These are phyloP conservation scores for Cordyceps cicadae DNA, from an alignment of 2,329 filamentous ascomycete species.

Conservation along the genomic window DNA sequence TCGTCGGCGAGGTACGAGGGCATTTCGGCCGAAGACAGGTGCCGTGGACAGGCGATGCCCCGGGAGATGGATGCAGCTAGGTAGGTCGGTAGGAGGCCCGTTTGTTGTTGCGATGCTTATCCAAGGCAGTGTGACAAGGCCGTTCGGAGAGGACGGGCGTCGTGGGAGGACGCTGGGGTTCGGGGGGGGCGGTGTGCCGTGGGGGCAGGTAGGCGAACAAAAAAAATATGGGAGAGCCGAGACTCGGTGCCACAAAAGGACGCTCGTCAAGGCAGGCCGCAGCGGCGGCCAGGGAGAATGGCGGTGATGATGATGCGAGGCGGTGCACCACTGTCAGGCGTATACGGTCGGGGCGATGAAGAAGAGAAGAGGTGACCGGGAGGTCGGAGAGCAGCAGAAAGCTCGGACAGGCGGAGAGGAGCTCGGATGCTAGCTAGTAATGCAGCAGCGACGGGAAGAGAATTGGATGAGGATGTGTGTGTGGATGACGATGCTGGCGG, in stretches of 20 bases:
- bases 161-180: neutral
- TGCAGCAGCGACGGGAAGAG: neutral
- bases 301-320: slow-evolving; percentile 8
- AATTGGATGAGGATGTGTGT: neutral
- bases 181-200: neutral
- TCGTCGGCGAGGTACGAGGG: slow-evolving; percentile 46
- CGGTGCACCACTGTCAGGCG: slow-evolving; percentile 4
- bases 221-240: neutral
- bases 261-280: slow-evolving; percentile 3
- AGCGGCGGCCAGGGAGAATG: slow-evolving; percentile 2
- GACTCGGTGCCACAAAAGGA: slow-evolving; percentile 1
- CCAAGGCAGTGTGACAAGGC: neutral
- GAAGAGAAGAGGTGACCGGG: neutral
- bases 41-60: neutral
- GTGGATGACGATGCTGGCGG: slow-evolving; percentile 7
- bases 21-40: slow-evolving; percentile 30
- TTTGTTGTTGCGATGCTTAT: neutral
- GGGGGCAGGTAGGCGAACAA: neutral
- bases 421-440: neutral
- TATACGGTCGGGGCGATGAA: slow-evolving; percentile 7
- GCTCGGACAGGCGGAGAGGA: neutral
- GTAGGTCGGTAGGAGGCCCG: neutral
- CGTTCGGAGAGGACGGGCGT: neutral
- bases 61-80: neutral
- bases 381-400: neutral